Percentiles rank a stretch among this genome's conserved stretches.
Conservation (phyloP, 495 filamentous ascomycete genomes). For the Aspergillus bertholletiae region DNA sequence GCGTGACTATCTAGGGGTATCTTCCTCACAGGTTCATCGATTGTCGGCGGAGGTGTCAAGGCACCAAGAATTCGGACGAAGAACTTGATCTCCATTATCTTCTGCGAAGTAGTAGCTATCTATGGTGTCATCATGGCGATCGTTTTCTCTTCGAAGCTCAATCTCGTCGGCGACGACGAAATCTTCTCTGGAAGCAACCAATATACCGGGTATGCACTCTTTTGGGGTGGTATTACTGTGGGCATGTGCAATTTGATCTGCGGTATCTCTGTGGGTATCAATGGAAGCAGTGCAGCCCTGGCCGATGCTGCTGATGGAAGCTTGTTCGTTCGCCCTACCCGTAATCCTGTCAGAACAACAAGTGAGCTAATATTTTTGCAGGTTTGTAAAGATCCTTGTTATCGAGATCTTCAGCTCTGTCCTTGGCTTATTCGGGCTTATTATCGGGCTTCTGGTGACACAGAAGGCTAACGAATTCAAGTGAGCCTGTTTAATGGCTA, state of each 20-base stretch:
- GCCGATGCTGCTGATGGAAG: slow-evolving; percentile 93
- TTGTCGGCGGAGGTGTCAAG: slow-evolving; percentile 92
- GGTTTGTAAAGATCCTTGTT: slow-evolving; percentile 97
- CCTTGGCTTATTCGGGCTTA: slow-evolving; percentile 94
- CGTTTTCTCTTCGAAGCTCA: slow-evolving; percentile 87
- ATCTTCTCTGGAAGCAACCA: slow-evolving; percentile 67
- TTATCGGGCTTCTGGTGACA: slow-evolving; percentile 85
- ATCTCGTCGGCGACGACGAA: slow-evolving; percentile 45
- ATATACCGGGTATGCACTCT: slow-evolving; percentile 94
- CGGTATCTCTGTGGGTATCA: slow-evolving; percentile 96
- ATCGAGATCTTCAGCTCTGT: slow-evolving; percentile 99
- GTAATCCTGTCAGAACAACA: neutral
- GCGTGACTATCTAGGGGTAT: slow-evolving; percentile 72
- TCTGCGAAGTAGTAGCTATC: slow-evolving; percentile 99
- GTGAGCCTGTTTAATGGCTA: slow-evolving; percentile 35
- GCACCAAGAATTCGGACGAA: slow-evolving; percentile 97
- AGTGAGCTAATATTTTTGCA: slow-evolving; percentile 29
- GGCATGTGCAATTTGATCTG: slow-evolving; percentile 94
- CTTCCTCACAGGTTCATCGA: slow-evolving; percentile 97
- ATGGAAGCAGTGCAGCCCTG: slow-evolving; percentile 91
- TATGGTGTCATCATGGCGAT: slow-evolving; percentile 99
- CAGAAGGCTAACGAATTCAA: slow-evolving; percentile 78
- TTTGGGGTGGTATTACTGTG: slow-evolving; percentile 93
- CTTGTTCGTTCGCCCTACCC: slow-evolving; percentile 56
- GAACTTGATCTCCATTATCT: slow-evolving; percentile 99